Evolutionary conservation across 2,329 filamentous ascomycete genomes (phyloP), one percentile per base, ranked within the genome.

Genomic region (Neonectria ditissima): DNA sequence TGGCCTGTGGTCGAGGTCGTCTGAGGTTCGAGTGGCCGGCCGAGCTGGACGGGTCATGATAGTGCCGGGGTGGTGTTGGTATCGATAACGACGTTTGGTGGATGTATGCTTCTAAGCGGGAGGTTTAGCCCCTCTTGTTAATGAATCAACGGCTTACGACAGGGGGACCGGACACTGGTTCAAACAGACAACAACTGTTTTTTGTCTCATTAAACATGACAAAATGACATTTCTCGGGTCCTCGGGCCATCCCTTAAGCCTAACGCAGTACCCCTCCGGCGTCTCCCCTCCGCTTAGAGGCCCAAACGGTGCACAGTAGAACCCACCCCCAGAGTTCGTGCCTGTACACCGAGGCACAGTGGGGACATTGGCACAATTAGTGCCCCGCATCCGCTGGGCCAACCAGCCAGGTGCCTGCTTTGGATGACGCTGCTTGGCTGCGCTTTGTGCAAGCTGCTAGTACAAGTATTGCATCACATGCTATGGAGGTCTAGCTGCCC

Each of bases 391-490:
- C 62, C 69, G 65, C 50, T 37, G 34, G 6, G 28, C 47, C n/a
- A 50, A n/a, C 55, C 44, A 69, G 67, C 67, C 57, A 60, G 58
- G 55, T 62, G 56, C 55, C 37, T 62, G 62, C 67, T 50, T 32
- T 14, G 65, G 53, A 55, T 64, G 66, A 65, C 59, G 37, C 65
- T 37, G 34, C 34, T 37, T 37, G 43, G 51, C 69, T 61, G 48
- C 51, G 69, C 65, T 62, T 69, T 65, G 39, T 56, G 58, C 59
- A 63, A 61, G 64, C 59, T 70, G 20, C 30, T 32, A 13, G 5
- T n/a, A n/a, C 30, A 7, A 39, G 37, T n/a, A 73, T 71, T 74
- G 70, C 71, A 73, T 75, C 73, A 74, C 73, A 74, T 74, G 69
- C 68, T 66, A 62, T 26, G 24, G 24, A 26, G 24, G 24, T 26